Evolutionary conservation across 2,329 filamentous ascomycete species (phyloP).

Genomic region (Ophiocordyceps polyrhachis-furcata): DNA sequence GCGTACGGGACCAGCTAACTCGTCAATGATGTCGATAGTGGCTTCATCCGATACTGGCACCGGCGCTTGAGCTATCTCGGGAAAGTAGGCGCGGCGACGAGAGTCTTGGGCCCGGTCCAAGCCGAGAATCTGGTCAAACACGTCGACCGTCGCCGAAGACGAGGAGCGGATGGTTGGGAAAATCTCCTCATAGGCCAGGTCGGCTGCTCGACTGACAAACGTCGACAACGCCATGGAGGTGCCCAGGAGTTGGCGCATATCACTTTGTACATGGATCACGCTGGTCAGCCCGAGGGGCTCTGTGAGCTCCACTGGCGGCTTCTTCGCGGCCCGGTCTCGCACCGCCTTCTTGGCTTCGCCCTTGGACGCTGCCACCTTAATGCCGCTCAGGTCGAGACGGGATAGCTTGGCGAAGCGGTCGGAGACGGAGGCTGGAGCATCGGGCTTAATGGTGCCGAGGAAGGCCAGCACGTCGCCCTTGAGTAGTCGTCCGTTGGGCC

Average conservation of each 20-base stretch:
- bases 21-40: conserved; percentile 58
- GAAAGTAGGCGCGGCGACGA: conserved; percentile 50
- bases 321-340: conserved; percentile 11
- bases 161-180: conserved; percentile 42
- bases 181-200: conserved; percentile 74
- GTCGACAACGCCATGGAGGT: conserved; percentile 68
- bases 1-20: conserved; percentile 35
- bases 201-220: conserved; percentile 69
- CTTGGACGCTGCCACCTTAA: conserved; percentile 54
- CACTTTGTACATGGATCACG: conserved; percentile 64
- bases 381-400: conserved; percentile 87
- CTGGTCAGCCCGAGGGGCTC: conserved; percentile 62
- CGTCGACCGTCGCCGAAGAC: conserved; percentile 52
- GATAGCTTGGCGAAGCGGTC: conserved; percentile 53
- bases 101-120: conserved; percentile 30
- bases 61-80: conserved; percentile 37
- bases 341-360: conserved; percentile 18
- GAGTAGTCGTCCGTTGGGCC: conserved; percentile 70
- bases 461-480: conserved; percentile 94
- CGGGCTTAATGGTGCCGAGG: conserved; percentile 55
- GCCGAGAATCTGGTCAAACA: conserved; percentile 80
- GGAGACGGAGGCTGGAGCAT: conserved; percentile 53
- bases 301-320: conserved; percentile 38
- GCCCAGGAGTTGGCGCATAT: conserved; percentile 58
- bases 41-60: conserved; percentile 11